phyloP scores from a whole-genome alignment of 2,329 filamentous ascomycete genomes.

The Diaporthe ilicicola region DNA sequence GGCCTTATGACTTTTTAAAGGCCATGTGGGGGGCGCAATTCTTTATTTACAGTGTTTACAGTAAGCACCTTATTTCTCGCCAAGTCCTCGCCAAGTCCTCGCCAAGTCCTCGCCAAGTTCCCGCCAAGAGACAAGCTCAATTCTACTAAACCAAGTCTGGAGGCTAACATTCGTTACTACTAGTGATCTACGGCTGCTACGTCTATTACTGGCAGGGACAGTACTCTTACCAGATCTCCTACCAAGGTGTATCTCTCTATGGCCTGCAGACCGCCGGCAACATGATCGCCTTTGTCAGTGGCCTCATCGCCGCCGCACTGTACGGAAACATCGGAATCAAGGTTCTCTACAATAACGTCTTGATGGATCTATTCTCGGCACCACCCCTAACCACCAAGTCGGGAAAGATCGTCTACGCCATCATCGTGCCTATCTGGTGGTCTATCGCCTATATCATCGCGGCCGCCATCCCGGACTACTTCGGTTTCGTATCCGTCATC shows the following conservation, averaged over 20 bases:
- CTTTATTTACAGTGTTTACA: slow-evolving; percentile 52
- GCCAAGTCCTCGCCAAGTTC: no score
- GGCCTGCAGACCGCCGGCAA: slow-evolving; percentile 56
- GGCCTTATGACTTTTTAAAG: slow-evolving; percentile 53
- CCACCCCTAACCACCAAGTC: slow-evolving; percentile 55
- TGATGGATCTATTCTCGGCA: slow-evolving; percentile 55
- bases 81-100: no score
- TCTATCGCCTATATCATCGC: slow-evolving; percentile 61
- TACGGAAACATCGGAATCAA: slow-evolving; percentile 65
- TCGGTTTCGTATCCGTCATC: slow-evolving; percentile 55
- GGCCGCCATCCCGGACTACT: slow-evolving; percentile 61
- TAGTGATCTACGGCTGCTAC: slow-evolving; percentile 57
- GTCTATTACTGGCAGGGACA: slow-evolving; percentile 58
- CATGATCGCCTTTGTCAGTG: slow-evolving; percentile 50
- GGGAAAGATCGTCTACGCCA: slow-evolving; percentile 60
- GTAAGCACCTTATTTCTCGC: background rate
- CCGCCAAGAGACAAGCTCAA: background rate
- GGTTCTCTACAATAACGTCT: slow-evolving; percentile 60
- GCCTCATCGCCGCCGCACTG: slow-evolving; percentile 55
- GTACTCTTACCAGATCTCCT: slow-evolving; percentile 54
- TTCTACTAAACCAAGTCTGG: background rate
- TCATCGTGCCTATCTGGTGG: slow-evolving; percentile 65
- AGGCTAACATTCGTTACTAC: background rate
- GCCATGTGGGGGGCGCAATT: slow-evolving; percentile 49
- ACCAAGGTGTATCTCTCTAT: slow-evolving; percentile 52